Evolutionary conservation across 163 green algal species (phyloP).

Genomic region (Coccomyxa subellipsoidea): DNA sequence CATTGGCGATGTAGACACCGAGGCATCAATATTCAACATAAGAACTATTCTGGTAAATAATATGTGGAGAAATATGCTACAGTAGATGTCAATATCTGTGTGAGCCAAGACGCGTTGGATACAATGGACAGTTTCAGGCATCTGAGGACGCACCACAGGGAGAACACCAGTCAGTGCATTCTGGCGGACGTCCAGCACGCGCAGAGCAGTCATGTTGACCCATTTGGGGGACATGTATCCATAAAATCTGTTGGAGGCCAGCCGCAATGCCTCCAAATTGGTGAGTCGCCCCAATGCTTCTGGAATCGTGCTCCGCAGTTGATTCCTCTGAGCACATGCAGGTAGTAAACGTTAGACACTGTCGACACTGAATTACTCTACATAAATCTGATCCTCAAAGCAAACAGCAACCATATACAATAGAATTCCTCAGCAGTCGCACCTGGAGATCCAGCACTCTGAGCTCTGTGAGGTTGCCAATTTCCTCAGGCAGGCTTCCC

Average conservation of each 20-base stretch:
- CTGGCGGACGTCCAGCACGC: neutral
- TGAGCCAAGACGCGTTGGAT: neutral
- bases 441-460: neutral
- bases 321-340: neutral
- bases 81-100: neutral
- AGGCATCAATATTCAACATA: neutral
- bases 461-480: neutral
- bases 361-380: neutral
- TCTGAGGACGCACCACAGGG: too few species aligned
- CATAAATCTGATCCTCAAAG: neutral
- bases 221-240: neutral
- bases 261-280: neutral
- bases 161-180: neutral
- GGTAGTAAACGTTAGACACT: too few species aligned
- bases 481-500: neutral
- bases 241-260: neutral
- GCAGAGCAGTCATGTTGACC: neutral
- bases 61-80: neutral
- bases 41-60: neutral
- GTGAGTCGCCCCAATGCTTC: neutral
- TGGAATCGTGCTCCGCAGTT: neutral
- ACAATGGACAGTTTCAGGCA: too few species aligned
- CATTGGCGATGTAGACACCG: neutral
- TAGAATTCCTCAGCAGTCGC: neutral
- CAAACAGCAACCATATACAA: neutral